Base-by-base conservation (phyloP, 2,329 filamentous ascomycete genomes). In the Aspergillus pseudonomiae region DNA sequence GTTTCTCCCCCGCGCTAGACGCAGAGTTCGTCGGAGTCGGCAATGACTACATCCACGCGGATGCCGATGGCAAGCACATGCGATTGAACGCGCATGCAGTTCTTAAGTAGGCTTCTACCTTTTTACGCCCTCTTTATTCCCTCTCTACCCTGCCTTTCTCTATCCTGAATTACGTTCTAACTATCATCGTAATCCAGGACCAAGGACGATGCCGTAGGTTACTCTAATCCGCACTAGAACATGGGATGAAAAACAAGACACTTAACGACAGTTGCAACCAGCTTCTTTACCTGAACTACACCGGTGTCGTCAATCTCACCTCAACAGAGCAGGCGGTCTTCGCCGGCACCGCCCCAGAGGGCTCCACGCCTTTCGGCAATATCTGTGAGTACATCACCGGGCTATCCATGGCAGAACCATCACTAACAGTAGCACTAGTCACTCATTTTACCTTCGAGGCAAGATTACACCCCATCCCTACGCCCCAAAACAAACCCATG, bases 21-120 rank as follows among this genome's bases (percentile, higher is more conserved):
- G 78, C 77, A 26, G 67, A 74, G 26, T 73, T 79, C 54, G 70
- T 74, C 24, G 77, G 78, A 14, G 68, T 71, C 21, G 80, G 79
- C 4, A 77, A 77, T 59, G 80, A 81, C 62, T 81, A 80, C 64
- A 80, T 82, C 64, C 77, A 75, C 55, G 71, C 72, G 24, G 80
- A 81, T 63, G 71, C 78, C 4, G 76, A 78, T 62, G 75, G 75
- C 7, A 74, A 76, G 62, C 74, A 74, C 46, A 68, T 81, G 69
- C 74, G 80, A 5, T 67, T 81, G 65, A 70, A 81, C 68, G 79
- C 79, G 9, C 78, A 79, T 65, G 71, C 73, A 5, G 73, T 79
- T 21, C 61, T 80, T 41, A 79, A 77, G 79, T 81, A 69, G 62
- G 76, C 68, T 19, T 16, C 26, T 32, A 6, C 10, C 21, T n/a